phyloP scores from a whole-genome alignment of 2,329 filamentous ascomycete species.

The Ambrosiella cleistominuta region DNA sequence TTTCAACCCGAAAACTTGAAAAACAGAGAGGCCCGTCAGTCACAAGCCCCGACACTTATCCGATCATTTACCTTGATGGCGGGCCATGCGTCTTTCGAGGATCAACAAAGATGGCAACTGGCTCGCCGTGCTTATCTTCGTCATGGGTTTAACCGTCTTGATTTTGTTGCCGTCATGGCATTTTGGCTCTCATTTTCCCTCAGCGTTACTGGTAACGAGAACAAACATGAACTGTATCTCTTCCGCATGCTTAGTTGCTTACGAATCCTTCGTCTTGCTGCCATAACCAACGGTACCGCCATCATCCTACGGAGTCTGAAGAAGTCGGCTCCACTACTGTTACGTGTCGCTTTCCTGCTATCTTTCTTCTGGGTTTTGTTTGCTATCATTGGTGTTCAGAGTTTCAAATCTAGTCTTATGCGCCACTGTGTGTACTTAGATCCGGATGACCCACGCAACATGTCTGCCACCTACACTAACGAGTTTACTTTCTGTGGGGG shows the following conservation, averaged over 20 bases:
- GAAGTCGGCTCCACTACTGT: constrained; percentile 76
- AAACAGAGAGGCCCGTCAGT: constrained; percentile 33
- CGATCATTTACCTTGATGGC: constrained; percentile 51
- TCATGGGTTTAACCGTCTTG: constrained; percentile 88
- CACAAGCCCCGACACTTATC: constrained; percentile 19
- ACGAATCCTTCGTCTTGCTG: constrained; percentile 76
- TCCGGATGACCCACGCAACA: constrained; percentile 36
- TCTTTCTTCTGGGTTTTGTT: constrained; percentile 97
- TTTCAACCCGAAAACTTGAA: constrained; percentile 67
- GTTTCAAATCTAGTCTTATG: constrained; percentile 70
- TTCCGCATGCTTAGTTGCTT: constrained; percentile 96
- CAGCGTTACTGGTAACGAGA: constrained; percentile 51
- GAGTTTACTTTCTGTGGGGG: constrained; percentile 72
- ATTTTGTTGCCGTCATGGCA: constrained; percentile 85
- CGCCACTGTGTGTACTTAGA: constrained; percentile 67
- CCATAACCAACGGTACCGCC: constrained; percentile 82
- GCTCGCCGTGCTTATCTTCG: constrained; percentile 82
- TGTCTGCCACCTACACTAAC: constrained; percentile 41
- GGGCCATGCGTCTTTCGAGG: constrained; percentile 45
- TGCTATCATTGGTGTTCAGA: constrained; percentile 90
- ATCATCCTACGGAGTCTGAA: constrained; percentile 92
- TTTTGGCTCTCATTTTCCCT: constrained; percentile 85
- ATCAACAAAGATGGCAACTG: constrained; percentile 69
- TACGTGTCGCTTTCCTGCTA: constrained; percentile 87
- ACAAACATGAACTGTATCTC: constrained; percentile 56